A percentile compares a stretch with the other conserved stretches of the same genome.
These are phyloP conservation scores for Aspergillus homomorphus DNA, from an alignment of 495 filamentous ascomycete species.

Conservation along the genomic window DNA sequence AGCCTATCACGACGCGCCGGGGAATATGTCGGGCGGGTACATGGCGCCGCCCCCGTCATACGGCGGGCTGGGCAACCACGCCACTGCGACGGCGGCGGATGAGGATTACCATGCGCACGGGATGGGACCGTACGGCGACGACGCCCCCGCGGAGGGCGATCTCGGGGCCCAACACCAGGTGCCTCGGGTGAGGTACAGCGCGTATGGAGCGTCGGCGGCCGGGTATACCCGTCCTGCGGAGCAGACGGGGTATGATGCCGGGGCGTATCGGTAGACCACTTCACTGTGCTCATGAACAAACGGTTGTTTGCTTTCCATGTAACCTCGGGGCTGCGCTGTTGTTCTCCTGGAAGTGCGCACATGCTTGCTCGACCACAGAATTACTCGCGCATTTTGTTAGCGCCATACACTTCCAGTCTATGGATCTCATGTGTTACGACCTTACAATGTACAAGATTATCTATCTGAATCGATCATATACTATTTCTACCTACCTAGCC, in stretches of 20 bases:
- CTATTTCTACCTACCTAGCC: no score
- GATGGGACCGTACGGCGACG: slow-evolving; percentile 31
- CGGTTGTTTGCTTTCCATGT: neutral
- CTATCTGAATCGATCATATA: neutral
- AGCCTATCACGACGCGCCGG: slow-evolving; percentile 2
- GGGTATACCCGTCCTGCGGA: slow-evolving; percentile 23
- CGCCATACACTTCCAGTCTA: no score
- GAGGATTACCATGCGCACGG: slow-evolving; percentile 29
- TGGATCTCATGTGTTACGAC: slow-evolving; percentile 14
- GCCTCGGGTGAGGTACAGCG: slow-evolving; percentile 20
- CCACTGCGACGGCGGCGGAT: slow-evolving; percentile 15
- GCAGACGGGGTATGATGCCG: slow-evolving; percentile 38
- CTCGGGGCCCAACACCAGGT: slow-evolving; percentile 10
- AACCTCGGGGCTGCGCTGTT: neutral
- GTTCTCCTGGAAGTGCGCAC: no score
- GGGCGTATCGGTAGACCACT: slow-evolving; percentile 27
- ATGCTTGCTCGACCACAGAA: no score
- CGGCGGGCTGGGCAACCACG: neutral
- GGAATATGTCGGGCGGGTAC: neutral
- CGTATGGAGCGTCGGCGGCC: slow-evolving; percentile 15
- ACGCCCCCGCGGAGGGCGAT: slow-evolving; percentile 15
- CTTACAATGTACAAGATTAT: slow-evolving; percentile 7
- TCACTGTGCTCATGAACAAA: no score
- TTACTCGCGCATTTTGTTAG: no score
- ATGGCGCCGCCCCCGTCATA: slow-evolving; percentile 17